Percentiles rank a stretch among this genome's conserved stretches.
These are phyloP conservation scores for Helminthosporium solani DNA, from an alignment of 2,329 filamentous ascomycete genomes.

Conservation along the genomic window DNA sequence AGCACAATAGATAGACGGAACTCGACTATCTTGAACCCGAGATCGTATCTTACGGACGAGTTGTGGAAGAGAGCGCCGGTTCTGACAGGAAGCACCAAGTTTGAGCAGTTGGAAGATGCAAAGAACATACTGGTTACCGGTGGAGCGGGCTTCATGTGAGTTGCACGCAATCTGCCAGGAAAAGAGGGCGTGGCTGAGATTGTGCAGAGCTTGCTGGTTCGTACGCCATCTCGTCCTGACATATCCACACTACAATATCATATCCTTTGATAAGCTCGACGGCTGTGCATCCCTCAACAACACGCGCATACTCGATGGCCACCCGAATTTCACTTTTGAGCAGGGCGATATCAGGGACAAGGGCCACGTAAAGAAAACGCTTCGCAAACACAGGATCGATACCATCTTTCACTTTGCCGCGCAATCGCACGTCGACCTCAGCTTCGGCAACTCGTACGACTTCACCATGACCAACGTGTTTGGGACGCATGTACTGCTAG, in stretches of 20 bases:
- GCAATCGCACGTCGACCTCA: conserved; percentile 81
- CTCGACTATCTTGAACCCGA: conserved; percentile 45
- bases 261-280: conserved; percentile 83
- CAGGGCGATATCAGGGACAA: conserved; percentile 76
- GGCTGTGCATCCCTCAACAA: conserved; percentile 82
- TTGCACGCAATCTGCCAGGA: conserved; percentile 4
- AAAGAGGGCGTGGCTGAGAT: conserved; percentile 14
- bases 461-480: conserved; percentile 83
- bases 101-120: conserved; percentile 66
- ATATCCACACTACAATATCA: conserved; percentile 75
- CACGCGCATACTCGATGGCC: conserved; percentile 66
- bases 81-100: conserved; percentile 68
- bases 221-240: conserved; percentile 74
- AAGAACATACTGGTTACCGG: conserved; percentile 83
- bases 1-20: conserved; percentile 27
- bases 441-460: conserved; percentile 78
- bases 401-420: conserved; percentile 83
- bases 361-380: conserved; percentile 66
- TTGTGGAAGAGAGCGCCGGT: conserved; percentile 72
- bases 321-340: conserved; percentile 75
- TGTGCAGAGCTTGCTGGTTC: conserved; percentile 72
- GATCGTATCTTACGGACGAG: conserved; percentile 55
- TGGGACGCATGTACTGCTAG: conserved; percentile 79
- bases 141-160: conserved; percentile 82
- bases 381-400: conserved; percentile 71